These are phyloP conservation scores for Penicillium nucicola DNA, from an alignment of 495 filamentous ascomycete genomes.

Conservation along the genomic window DNA sequence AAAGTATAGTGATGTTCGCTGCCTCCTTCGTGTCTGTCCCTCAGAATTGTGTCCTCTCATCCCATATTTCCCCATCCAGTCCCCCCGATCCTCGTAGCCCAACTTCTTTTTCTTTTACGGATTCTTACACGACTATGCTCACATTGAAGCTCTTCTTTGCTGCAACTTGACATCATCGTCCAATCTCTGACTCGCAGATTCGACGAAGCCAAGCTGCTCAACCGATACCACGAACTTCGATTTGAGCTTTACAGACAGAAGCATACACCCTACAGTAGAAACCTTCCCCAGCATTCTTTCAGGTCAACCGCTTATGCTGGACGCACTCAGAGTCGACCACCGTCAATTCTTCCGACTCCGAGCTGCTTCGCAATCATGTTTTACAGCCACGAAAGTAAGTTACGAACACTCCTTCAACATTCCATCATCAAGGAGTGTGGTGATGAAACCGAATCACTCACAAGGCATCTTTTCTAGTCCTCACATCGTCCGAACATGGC, in stretches of 20 bases:
- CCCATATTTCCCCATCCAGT: not conserved
- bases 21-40: not conserved
- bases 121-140: too few species aligned
- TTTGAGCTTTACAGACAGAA: not conserved
- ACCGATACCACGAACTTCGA: too few species aligned
- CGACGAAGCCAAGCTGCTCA: too few species aligned
- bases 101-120: too few species aligned
- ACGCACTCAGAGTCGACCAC: not conserved
- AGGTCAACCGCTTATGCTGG: too few species aligned
- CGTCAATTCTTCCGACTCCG: not conserved
- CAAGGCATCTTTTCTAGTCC: constrained; percentile 52
- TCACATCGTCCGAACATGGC: constrained; percentile 83
- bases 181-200: too few species aligned
- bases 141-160: not conserved
- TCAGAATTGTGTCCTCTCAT: too few species aligned
- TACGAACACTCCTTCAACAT: too few species aligned
- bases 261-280: too few species aligned
- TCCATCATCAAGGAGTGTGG: not conserved
- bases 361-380: constrained; percentile 58
- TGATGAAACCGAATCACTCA: not conserved
- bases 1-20: not conserved
- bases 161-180: too few species aligned
- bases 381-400: constrained; percentile 85
- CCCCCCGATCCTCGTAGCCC: not conserved
- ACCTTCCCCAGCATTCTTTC: too few species aligned